Percentiles rank a stretch among this genome's conserved stretches.
Conservation (phyloP, 1,139 yeast species). For the Entelexis paramagnoliae region DNA sequence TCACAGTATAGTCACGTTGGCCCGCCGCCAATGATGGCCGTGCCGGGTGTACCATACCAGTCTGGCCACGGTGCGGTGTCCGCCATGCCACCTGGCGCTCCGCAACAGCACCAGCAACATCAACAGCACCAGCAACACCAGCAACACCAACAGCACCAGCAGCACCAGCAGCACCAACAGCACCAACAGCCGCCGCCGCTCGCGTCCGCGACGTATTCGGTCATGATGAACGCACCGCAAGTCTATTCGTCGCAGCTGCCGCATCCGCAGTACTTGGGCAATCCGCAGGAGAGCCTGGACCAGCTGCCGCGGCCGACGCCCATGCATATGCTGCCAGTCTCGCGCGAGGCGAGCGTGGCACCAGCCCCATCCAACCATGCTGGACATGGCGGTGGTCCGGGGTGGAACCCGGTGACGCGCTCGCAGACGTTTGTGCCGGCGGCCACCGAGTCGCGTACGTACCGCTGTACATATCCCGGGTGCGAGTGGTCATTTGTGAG, state of each 20-base stretch:
- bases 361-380: background rate
- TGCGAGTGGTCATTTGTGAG: conserved; percentile 63
- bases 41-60: background rate
- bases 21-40: background rate
- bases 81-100: background rate
- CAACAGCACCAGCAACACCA: background rate
- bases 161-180: background rate
- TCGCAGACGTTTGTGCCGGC: background rate
- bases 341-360: background rate
- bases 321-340: background rate
- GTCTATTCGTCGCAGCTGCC: background rate
- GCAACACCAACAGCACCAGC: background rate
- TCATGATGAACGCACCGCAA: conserved; percentile 1
- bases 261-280: background rate
- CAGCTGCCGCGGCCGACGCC: background rate
- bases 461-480: conserved; percentile 42
- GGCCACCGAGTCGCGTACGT: conserved; percentile 30
- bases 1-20: background rate
- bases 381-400: background rate
- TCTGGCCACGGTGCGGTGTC: background rate
- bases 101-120: background rate
- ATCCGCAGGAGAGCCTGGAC: background rate
- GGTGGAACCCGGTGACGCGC: background rate
- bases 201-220: background rate
- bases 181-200: background rate